These are phyloP conservation scores for Oryza glaberrima DNA, from an alignment of 176 grass and related monocot genomes.

Conservation along the genomic window DNA sequence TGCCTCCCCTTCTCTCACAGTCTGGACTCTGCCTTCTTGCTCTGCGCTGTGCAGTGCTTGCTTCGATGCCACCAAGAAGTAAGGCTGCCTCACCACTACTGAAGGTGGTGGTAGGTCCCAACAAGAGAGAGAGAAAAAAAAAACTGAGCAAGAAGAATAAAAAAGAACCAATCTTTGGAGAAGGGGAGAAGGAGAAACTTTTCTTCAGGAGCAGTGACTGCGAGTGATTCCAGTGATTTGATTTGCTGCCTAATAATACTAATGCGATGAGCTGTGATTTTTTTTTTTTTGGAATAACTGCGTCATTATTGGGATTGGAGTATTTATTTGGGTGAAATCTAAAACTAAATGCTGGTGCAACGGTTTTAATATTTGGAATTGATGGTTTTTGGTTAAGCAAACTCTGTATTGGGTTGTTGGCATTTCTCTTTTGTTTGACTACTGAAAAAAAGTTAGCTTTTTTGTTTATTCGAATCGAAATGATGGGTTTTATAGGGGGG, in stretches of 20 bases:
- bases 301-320: constrained; percentile 1
- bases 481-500: not conserved
- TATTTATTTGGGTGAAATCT: not conserved
- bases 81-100: constrained; percentile 32
- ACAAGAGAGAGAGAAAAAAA: not conserved
- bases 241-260: constrained; percentile 25
- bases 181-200: not conserved
- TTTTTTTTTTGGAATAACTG: not conserved
- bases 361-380: not conserved
- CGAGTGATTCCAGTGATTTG: constrained; percentile 33
- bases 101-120: constrained; percentile 40
- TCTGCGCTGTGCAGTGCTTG: not conserved
- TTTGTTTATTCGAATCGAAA: not conserved
- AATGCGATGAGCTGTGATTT: not conserved
- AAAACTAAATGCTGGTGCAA: not conserved
- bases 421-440: not conserved
- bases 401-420: not conserved
- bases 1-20: not conserved
- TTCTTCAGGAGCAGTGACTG: constrained; percentile 2
- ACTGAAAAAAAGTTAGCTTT: not conserved
- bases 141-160: not conserved
- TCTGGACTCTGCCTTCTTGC: not conserved
- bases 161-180: constrained; percentile 17
- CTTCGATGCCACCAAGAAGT: constrained; percentile 37
- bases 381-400: not conserved